Evolutionary conservation across 148 eudicot genomes (phyloP), one percentile per base, ranked within the genome.

Genomic region (Polygonum aviculare): DNA sequence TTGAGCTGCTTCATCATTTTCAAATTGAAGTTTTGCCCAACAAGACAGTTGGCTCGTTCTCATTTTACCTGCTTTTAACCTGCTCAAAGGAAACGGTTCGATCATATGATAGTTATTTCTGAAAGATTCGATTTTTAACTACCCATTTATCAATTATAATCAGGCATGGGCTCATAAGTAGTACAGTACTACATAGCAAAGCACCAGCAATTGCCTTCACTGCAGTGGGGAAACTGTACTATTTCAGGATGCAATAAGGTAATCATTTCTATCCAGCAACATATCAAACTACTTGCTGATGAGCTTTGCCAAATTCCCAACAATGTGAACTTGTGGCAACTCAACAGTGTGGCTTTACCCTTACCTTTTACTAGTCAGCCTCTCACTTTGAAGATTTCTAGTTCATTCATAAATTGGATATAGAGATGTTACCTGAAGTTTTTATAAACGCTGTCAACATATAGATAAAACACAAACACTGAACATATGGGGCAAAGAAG

Each of bases 81-180:
- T 21, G 62, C 18, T 18, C 4, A 2, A 31, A 3, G 39, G 38
- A 57, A 62, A 12, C 40, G 33, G 39, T 26, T 62, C 31, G 31
- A 26, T 26, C 36, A 10, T 45, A 11, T 12, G 11, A 9, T 33
- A 60, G 18, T 67, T 11, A 8, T 40, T 69, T 2, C 18, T 39
- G 7, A 35, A 67, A 5, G 14, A 31, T 12, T 54, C 38, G 21
- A 38, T 49, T 19, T 69, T 16, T 72, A 39, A 12, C 22, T 45
- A 0, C 38, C 35, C 5, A 31, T 49, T 54, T 36, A 15, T 80
- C 48, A 26, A 26, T 26, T 26, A 26, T 26, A 26, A 45, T 18
- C 82, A 96, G 99, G 98, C 88, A 82, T 91, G 97, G 99, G 99
- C 98, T 79, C 98, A 96, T 82, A 88, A 92, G 82, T 94, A 88